Base-by-base conservation (phyloP, 1,284 basidiomycete species). In the Fomitiporia mediterranea region DNA sequence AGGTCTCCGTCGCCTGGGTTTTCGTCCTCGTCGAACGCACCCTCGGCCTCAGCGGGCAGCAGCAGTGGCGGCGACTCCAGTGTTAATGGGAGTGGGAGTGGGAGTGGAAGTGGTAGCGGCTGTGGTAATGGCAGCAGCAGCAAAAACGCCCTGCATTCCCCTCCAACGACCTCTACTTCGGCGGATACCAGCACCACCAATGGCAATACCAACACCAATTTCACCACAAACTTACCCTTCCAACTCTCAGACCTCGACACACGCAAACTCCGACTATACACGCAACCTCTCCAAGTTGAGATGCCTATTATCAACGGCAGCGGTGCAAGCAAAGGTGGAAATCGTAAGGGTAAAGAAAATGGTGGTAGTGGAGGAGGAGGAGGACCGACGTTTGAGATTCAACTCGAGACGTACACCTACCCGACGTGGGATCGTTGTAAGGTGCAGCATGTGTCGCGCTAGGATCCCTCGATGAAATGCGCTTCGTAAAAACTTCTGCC, bases 341-440 rank as follows among this genome's bases (percentile, higher is more conserved):
- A 66, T 68, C 39, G 70, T 65, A 53, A 62, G 67, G 44, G 15
- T 21, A 39, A 39, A 4, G 11, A 19, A n/a, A 39, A 39, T 9
- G 21, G 30, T 21, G 35, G 21, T 30, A 49, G 49, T 32, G 27
- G 35, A 54, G 70, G 59, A 70, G 60, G 70, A 68, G 56, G 64
- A 61, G 51, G 50, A 3, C 54, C 46, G 17, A 37, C 56, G 11
- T 70, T 74, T 57, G 70, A 70, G 52, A 72, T 74, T 65, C 69
- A 70, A 63, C 65, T 70, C 32, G 76, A 82, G 66, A 73, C 75
- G 52, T 73, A 78, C 49, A 61, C 72, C 15, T 81, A 79, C 65
- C 81, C 82, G 25, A 78, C 75, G 53, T 86, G 84, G 83, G 76
- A 84, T 66, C 72, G 80, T 54, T 85, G 84, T 65, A 67, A 76